Percentiles rank a stretch among this genome's conserved stretches.
Conservation (phyloP, 352 stramenopile species). For the Pythium phragmitis region DNA sequence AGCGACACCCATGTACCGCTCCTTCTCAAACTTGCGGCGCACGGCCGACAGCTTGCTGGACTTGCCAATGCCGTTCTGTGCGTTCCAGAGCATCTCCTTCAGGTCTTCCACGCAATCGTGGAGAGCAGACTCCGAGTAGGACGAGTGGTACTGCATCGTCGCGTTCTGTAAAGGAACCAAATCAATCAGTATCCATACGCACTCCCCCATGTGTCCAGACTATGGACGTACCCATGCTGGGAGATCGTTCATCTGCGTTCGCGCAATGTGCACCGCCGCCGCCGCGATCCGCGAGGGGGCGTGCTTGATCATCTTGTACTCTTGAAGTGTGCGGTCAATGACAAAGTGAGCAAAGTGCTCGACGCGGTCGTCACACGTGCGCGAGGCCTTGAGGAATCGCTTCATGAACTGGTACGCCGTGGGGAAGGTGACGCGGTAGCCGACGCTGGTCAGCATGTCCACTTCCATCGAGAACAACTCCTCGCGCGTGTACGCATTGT, state of each 20-base stretch:
- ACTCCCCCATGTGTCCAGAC: neutral
- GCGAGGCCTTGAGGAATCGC: constrained; percentile 83
- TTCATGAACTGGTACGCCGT: constrained; percentile 87
- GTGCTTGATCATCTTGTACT: constrained; percentile 98
- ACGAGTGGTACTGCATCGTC: constrained; percentile 74
- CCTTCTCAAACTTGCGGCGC: constrained; percentile 85
- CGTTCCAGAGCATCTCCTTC: constrained; percentile 81
- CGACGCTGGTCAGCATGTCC: constrained; percentile 63
- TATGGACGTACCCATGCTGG: constrained; percentile 69
- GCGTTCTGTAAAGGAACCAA: constrained; percentile 38
- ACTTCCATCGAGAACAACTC: constrained; percentile 86
- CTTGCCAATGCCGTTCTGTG: constrained; percentile 62
- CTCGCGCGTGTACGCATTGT: constrained; percentile 92
- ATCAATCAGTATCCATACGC: neutral
- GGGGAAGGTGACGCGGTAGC: constrained; percentile 81
- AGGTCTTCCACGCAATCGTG: constrained; percentile 67
- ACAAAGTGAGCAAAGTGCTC: constrained; percentile 96
- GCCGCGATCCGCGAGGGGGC: constrained; percentile 96
- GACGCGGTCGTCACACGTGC: constrained; percentile 67
- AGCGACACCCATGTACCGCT: constrained; percentile 76
- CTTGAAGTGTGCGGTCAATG: constrained; percentile 97
- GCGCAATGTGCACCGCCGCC: constrained; percentile 96
- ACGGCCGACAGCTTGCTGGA: constrained; percentile 79
- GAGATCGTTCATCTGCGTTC: constrained; percentile 70
- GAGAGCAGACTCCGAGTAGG: constrained; percentile 66